These are phyloP conservation scores for Hericium erinaceus DNA, from an alignment of 768 basidiomycete species.

Conservation along the genomic window DNA sequence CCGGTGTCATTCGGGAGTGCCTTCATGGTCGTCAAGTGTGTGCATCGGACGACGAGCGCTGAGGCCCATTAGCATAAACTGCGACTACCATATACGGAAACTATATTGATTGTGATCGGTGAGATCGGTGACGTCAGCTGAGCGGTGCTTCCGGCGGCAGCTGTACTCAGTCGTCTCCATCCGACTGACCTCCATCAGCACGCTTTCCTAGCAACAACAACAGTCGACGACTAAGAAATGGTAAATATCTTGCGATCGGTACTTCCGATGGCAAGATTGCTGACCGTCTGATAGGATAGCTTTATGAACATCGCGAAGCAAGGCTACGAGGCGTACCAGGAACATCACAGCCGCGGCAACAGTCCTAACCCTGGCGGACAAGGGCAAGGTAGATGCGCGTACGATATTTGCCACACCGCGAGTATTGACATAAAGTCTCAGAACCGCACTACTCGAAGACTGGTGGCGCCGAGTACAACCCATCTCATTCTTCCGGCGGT, in stretches of 20 bases:
- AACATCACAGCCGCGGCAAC: slow-evolving; percentile 26
- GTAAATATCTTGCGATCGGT: not conserved
- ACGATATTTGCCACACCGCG: not conserved
- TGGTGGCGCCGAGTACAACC: slow-evolving; percentile 57
- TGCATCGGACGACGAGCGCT: too few relatives aligned
- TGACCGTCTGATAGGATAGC: slow-evolving; percentile 37
- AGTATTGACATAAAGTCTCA: not conserved
- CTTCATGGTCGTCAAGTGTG: too few relatives aligned
- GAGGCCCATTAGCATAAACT: too few relatives aligned
- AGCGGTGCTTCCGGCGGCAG: not conserved
- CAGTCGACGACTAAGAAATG: not conserved
- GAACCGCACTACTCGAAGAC: slow-evolving; percentile 30
- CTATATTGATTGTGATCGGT: too few relatives aligned
- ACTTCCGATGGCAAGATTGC: not conserved
- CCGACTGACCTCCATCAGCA: not conserved
- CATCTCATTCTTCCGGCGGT: slow-evolving; percentile 34
- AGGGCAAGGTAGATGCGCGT: not conserved
- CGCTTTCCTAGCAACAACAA: not conserved
- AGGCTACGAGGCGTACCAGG: slow-evolving; percentile 44
- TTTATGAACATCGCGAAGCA: slow-evolving; percentile 67
- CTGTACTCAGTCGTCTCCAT: not conserved
- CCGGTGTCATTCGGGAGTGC: too few relatives aligned
- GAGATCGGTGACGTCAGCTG: not conserved
- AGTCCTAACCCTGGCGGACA: slow-evolving; percentile 17
- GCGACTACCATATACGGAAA: too few relatives aligned